These are phyloP conservation scores for Pseudogymnoascus sp. DNA, from an alignment of 2,329 filamentous ascomycete species.

Conservation along the genomic window DNA sequence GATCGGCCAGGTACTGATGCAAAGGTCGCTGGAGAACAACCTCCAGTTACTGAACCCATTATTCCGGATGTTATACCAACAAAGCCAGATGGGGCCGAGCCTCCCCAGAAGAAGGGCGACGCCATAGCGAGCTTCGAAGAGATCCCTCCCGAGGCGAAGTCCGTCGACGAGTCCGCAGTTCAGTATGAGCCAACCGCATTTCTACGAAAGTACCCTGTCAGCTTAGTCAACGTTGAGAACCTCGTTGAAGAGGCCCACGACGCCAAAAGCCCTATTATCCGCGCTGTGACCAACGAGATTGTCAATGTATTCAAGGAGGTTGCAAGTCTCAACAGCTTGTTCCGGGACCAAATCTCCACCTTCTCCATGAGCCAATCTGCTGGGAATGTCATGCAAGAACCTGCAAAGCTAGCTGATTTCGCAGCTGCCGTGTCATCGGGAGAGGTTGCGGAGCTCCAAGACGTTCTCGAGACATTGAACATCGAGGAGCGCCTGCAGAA, in stretches of 20 bases:
- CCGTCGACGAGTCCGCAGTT: constrained; percentile 40
- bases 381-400: constrained; percentile 90
- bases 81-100: constrained; percentile 45
- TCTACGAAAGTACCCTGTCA: constrained; percentile 83
- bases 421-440: constrained; percentile 94
- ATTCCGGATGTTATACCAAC: constrained; percentile 49
- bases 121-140: constrained; percentile 97
- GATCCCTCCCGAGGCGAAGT: constrained; percentile 51
- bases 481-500: constrained; percentile 90
- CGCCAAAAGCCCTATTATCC: constrained; percentile 78
- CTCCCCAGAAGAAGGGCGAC: constrained; percentile 65
- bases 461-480: constrained; percentile 79
- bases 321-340: constrained; percentile 84
- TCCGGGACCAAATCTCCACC: constrained; percentile 93
- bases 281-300: constrained; percentile 92
- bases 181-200: constrained; percentile 85
- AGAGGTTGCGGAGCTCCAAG: constrained; percentile 84
- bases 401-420: constrained; percentile 91
- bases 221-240: constrained; percentile 91
- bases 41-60: constrained; percentile 38
- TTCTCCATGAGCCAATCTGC: constrained; percentile 94
- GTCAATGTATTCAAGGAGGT: constrained; percentile 99
- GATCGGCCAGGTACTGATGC: constrained; percentile 24
- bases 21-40: constrained; percentile 34
- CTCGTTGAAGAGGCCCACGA: constrained; percentile 81